Evolutionary conservation across 2,329 filamentous ascomycete species (phyloP), one percentile per base, ranked within the genome.

Genomic region (Sclerotinia sclerotiorum): DNA sequence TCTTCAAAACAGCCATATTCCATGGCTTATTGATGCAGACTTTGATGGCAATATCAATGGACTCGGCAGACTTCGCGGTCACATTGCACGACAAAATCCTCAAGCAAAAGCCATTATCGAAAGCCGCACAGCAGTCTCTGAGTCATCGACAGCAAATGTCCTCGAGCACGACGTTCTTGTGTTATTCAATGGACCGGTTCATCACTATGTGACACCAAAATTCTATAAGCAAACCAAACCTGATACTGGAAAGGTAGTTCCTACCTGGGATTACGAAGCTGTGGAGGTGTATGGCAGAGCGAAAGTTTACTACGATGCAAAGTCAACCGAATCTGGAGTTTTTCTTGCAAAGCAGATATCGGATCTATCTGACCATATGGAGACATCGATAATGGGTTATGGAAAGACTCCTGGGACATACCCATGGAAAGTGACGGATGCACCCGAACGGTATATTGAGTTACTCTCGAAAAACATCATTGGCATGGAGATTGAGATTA

Each of bases 231-330:
- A 87, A 71, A 90, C 88, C 1, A 91, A 90, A 75, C 88, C 87
- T 0, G 75, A 74, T 0, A 87, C 84, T 0, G 88, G 83, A 15
- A 91, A 91, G 72, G 88, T 90, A 0, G 88, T 89, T 6, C 88
- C 88, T 0, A 91, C 88, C 0, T 91, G 88, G 89, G 88, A 91
- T 76, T 91, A 91, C 73, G 81, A 86, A 0, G 87, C 88, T 0
- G 88, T 83, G 0, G 87, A 91, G 77, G 86, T 81, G 0, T 90
- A 90, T 72, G 88, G 88, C 1, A 81, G 77, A 1, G 84, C 85
- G 1, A 84, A 70, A 0, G 77, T 90, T 5, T 85, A 83, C 71
- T 83, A 79, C 68, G 84, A 90, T 68, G 73, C 82, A 7, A 80
- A 81, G 57, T 75, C 81, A 0, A 73, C 78, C 0, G 80, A 82